Conservation (phyloP, 2,329 filamentous ascomycete genomes). For the Chrysoporthe austroafricana region DNA sequence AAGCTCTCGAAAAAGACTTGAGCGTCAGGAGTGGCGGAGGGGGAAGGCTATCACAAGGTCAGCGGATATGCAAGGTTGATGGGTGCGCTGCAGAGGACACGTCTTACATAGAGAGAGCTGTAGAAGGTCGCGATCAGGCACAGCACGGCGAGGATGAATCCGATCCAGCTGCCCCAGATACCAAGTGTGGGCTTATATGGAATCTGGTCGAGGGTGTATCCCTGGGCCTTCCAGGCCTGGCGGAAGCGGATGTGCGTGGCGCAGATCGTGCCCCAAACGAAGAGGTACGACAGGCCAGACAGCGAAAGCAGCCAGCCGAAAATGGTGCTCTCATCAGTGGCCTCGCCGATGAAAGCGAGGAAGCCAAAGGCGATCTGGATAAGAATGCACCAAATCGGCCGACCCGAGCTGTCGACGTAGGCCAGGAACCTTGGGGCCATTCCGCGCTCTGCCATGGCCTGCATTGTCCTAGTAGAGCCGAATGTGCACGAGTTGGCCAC, state of each 20-base stretch:
- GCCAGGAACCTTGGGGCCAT: conserved; percentile 60
- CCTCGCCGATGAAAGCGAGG: conserved; percentile 60
- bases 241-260: conserved; percentile 69
- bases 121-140: conserved; percentile 75
- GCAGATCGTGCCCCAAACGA: conserved; percentile 75
- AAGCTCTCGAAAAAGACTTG: conserved; percentile 63
- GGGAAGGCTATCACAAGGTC: conserved; percentile 38
- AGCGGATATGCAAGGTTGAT: conserved; percentile 19
- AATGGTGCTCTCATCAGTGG: conserved; percentile 46
- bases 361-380: conserved; percentile 61
- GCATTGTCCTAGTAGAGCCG: conserved; percentile 55
- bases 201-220: conserved; percentile 53
- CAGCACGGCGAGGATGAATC: conserved; percentile 66
- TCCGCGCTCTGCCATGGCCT: conserved; percentile 51
- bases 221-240: conserved; percentile 61
- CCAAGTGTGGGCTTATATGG: conserved; percentile 56
- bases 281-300: conserved; percentile 73
- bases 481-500: conserved; percentile 57
- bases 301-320: conserved; percentile 72
- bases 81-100: neutral
- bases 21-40: conserved; percentile 41
- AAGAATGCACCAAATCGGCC: conserved; percentile 59
- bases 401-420: conserved; percentile 65
- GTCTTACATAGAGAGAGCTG: conserved; percentile 60
- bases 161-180: conserved; percentile 70